Evolutionary conservation across 164 flowering plant genomes (phyloP), one percentile per base, ranked within the genome.

Genomic region (Houttuynia cordata): DNA sequence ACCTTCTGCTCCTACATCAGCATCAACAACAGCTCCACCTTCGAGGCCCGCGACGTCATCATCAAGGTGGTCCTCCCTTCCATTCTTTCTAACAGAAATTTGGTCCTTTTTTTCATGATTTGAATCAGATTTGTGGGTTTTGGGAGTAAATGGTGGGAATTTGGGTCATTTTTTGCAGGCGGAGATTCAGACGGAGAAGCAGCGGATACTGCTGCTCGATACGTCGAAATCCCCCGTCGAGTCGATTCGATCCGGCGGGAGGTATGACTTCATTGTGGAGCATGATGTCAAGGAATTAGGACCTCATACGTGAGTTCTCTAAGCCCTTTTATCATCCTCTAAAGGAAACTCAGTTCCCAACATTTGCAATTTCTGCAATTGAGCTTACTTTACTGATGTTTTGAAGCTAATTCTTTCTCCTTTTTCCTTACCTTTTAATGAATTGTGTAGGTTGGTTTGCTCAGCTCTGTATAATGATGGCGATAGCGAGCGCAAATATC

Each of bases 241-340:
- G 72, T 67, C 96, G 0, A 85, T 93, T 73, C 83, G 97, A 57
- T 81, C 97, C 6, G 97, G 93, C 15, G 99, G 99, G 6, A 88
- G 97, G 41, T 93, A 93, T 71, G 99, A 93, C 78, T 93, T 93
- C 63, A 93, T 93, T 71, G 96, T 93, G 53, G 99, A 93, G 60
- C 99, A 93, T 76, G 97, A 93, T 72, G 96, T 93, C 50, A 93
- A 93, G 71, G 99, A 93, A 70, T 91, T 93, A 54, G 99, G 99
- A 62, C 81, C 94, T 57, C 99, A 93, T 74, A 91, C 96, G 99
- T 93, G 71, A 61, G 64, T 61, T 8, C 10, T 8, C 13, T 58
- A n/a, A 41, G 21, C 18, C 18, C n/a, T 57, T 39, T 18, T 30
- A 30, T 30, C 4, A 30, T 30, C 37, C 37, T 30, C 2, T 30